Percentiles rank a stretch among this genome's conserved stretches.
These are phyloP conservation scores for Aspergillus olivimuriae DNA, from an alignment of 495 filamentous ascomycete species.

Conservation along the genomic window DNA sequence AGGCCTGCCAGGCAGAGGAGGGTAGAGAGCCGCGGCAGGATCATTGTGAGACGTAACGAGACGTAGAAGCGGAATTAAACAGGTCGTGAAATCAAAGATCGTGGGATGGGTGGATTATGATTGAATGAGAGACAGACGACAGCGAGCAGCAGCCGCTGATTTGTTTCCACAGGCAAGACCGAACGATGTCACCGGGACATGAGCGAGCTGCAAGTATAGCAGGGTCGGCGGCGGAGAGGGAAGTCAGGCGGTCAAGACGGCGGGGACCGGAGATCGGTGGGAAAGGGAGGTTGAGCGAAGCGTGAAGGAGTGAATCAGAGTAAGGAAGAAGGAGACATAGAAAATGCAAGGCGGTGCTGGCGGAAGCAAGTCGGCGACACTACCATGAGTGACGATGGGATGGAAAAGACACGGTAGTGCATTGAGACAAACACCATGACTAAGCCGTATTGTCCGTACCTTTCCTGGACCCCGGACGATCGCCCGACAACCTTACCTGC, in stretches of 20 bases:
- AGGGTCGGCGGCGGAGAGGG: slow-evolving; percentile 4
- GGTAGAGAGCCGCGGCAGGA: slow-evolving; percentile 34
- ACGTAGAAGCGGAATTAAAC: slow-evolving; percentile 1
- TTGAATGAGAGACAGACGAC: slow-evolving; percentile 13
- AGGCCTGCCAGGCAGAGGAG: slow-evolving; percentile 34
- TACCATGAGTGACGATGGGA: slow-evolving; percentile 1
- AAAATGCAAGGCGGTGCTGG: slow-evolving; percentile 6
- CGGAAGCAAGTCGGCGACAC: background rate
- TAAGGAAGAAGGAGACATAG: slow-evolving; percentile 16
- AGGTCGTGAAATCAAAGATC: slow-evolving; percentile 13
- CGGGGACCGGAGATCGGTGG: background rate
- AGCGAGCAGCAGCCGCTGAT: slow-evolving; percentile 1
- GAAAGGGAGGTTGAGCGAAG: too few species aligned
- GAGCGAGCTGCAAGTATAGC: slow-evolving; percentile 15
- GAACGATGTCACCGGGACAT: slow-evolving; percentile 28
- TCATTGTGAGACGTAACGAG: slow-evolving; percentile 20
- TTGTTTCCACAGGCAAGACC: background rate
- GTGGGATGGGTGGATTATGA: background rate
- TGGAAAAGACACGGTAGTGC: slow-evolving; percentile 1
- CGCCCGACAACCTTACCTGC: background rate
- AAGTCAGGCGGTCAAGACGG: slow-evolving; percentile 3
- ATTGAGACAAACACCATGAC: background rate
- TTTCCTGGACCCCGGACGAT: background rate
- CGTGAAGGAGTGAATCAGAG: slow-evolving; percentile 10
- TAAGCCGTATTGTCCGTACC: background rate